A percentile compares a stretch with the other conserved stretches of the same genome.
These are phyloP conservation scores for Puccinia coronata DNA, from an alignment of 1,284 basidiomycete species.

Conservation along the genomic window DNA sequence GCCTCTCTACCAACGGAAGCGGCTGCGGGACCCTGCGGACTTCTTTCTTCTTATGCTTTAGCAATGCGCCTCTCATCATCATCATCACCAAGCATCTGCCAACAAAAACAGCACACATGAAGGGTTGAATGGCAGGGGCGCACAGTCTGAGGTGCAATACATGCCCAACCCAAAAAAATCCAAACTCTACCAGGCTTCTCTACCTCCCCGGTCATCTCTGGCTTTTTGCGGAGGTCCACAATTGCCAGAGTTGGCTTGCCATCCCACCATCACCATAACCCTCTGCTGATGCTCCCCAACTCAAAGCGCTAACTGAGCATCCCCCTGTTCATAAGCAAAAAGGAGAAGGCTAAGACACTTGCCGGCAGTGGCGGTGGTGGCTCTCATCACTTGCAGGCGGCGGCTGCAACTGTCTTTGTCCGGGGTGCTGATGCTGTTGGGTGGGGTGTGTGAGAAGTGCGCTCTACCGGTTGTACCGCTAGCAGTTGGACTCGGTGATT, in stretches of 20 bases:
- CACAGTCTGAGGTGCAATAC: constrained; percentile 61
- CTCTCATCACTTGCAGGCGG: too few species aligned
- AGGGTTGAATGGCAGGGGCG: constrained; percentile 74
- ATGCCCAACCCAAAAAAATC: constrained; percentile 43
- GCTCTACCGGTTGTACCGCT: constrained; percentile 22
- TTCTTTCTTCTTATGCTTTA: constrained; percentile 63
- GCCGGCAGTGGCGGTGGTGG: too few species aligned
- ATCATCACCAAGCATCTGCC: too few species aligned
- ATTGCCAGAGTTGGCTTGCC: constrained; percentile 68
- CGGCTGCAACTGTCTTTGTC: too few species aligned
- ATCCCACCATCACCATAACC: constrained; percentile 62
- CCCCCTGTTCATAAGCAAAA: constrained; percentile 79
- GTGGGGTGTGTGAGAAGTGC: too few species aligned
- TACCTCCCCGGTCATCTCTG: not conserved
- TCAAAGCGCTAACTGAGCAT: constrained; percentile 62
- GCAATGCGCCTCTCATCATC: constrained; percentile 79
- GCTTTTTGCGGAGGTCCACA: not conserved
- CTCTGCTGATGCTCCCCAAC: constrained; percentile 55
- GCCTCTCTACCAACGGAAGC: constrained; percentile 59
- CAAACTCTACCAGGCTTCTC: constrained; percentile 46
- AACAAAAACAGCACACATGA: constrained; percentile 75
- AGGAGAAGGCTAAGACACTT: constrained; percentile 61
- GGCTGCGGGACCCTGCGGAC: constrained; percentile 59
- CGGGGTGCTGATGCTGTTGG: too few species aligned
- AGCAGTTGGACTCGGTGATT: constrained; percentile 9